Base-by-base conservation (phyloP, 2,329 filamentous ascomycete genomes). In the Fusarium sp. region DNA sequence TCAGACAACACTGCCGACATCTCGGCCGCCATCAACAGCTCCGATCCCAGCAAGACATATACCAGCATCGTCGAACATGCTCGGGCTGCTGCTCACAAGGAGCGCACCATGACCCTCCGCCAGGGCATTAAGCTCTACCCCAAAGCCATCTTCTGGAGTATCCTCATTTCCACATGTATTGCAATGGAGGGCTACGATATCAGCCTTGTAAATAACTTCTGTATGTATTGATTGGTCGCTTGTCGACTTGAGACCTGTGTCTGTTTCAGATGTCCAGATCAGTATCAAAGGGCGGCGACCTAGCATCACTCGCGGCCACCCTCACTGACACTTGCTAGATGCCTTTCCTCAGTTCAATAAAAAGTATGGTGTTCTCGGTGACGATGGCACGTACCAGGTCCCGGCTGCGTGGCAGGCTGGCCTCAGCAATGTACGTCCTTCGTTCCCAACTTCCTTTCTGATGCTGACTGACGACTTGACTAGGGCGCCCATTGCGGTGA, bases 391-490 rank as follows among this genome's bases (percentile, higher is more conserved):
- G 4, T 86, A 82, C 64, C 78, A 86, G 66, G 79, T 89, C n/a
- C 78, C 85, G 3, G 83, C 85, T 2, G 72, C 78, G 3, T 88
- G 86, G 86, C 86, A 88, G 70, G 81, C 85, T 6, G 86, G 84
- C 13, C 75, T 88, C 15, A 86, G 81, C 66, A 85, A 86, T 67
- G 73, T 76, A 68, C 49, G 81, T 51, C 27, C 53, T 36, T 14
- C n/a, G 21, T 32, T 9, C 15, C 14, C n/a, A 3, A 32, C 15
- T 32, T 19, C 23, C 7, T 15, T 15, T 21, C 35, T 51, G 13
- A 39, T 29, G 42, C 57, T 66, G 27, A 65, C 39, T 23, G 64
- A 17, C 73, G 78, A 57, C 23, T 23, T 9, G 23, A 42, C 19
- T 31, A 74, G 72, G 85, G 83, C 25, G 82, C 82, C 45, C 79